phyloP scores from a whole-genome alignment of 2,329 filamentous ascomycete species.

The Apiospora phragmitis region DNA sequence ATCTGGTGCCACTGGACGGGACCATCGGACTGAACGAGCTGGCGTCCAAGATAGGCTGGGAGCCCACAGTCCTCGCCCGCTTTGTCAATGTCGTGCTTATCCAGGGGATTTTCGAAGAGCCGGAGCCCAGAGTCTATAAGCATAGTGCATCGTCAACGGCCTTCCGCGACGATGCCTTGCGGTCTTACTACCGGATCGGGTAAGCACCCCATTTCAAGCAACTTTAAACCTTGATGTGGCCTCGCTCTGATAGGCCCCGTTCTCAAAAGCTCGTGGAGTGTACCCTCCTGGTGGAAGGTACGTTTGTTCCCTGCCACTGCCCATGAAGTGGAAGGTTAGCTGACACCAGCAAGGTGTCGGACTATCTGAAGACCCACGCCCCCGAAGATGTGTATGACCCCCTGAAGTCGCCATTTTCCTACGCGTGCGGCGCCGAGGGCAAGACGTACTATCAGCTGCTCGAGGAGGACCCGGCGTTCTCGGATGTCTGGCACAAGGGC shows the following conservation, averaged over 20 bases:
- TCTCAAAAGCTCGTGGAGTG: constrained; percentile 3
- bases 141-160: constrained; percentile 7
- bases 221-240: background rate
- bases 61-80: constrained; percentile 2
- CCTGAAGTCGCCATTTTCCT: constrained; percentile 34
- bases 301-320: background rate
- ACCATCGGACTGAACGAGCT: background rate
- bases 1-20: constrained; percentile 8
- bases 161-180: constrained; percentile 4
- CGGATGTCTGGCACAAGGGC: constrained; percentile 34
- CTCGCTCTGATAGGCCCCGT: background rate
- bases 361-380: constrained; percentile 32
- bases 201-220: background rate
- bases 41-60: constrained; percentile 9
- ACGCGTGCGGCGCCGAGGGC: constrained; percentile 32
- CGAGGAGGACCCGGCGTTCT: constrained; percentile 29
- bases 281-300: constrained; percentile 11
- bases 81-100: constrained; percentile 12
- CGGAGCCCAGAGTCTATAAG: constrained; percentile 9
- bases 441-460: constrained; percentile 37
- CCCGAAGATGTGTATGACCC: constrained; percentile 33
- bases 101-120: constrained; percentile 11
- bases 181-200: constrained; percentile 10
- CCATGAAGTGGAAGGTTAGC: background rate
- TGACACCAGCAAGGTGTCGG: constrained; percentile 15